These are phyloP conservation scores for Yamadazyma trypodendri DNA, from an alignment of 1,139 yeast species.

Conservation along the genomic window DNA sequence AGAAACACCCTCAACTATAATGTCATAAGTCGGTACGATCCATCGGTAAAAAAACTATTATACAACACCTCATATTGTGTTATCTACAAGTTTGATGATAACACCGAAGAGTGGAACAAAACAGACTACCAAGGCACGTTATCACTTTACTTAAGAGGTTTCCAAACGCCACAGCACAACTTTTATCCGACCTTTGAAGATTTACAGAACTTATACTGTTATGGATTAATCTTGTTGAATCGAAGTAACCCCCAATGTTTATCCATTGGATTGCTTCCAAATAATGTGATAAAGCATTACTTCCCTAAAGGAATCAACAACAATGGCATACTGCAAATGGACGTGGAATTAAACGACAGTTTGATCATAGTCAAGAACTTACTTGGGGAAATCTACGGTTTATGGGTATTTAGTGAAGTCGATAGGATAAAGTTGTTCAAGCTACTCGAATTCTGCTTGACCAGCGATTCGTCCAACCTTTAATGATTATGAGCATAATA, in stretches of 20 bases:
- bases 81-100: conserved; percentile 67
- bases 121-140: conserved; percentile 78
- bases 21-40: conserved; percentile 83
- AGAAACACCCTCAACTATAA: conserved; percentile 72
- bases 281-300: conserved; percentile 45
- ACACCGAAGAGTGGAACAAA: conserved; percentile 75
- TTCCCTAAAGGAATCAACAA: conserved; percentile 41
- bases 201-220: conserved; percentile 58
- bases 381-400: conserved; percentile 78
- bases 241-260: conserved; percentile 76
- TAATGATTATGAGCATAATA: neutral
- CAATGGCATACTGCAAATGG: conserved; percentile 52
- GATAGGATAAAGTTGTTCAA: conserved; percentile 66
- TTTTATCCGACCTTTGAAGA: conserved; percentile 30
- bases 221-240: conserved; percentile 77
- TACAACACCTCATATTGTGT: conserved; percentile 80
- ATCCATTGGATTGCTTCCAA: conserved; percentile 73
- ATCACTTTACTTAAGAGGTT: conserved; percentile 71
- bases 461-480: conserved; percentile 16
- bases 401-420: conserved; percentile 81
- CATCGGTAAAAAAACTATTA: conserved; percentile 69
- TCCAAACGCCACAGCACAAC: conserved; percentile 25
- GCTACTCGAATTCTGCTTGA: conserved; percentile 56
- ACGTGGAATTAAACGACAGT: conserved; percentile 75
- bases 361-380: conserved; percentile 76